Percentiles rank a stretch among this genome's conserved stretches.
phyloP scores from a whole-genome alignment of 768 basidiomycete genomes.

The Mycena epipterygia region DNA sequence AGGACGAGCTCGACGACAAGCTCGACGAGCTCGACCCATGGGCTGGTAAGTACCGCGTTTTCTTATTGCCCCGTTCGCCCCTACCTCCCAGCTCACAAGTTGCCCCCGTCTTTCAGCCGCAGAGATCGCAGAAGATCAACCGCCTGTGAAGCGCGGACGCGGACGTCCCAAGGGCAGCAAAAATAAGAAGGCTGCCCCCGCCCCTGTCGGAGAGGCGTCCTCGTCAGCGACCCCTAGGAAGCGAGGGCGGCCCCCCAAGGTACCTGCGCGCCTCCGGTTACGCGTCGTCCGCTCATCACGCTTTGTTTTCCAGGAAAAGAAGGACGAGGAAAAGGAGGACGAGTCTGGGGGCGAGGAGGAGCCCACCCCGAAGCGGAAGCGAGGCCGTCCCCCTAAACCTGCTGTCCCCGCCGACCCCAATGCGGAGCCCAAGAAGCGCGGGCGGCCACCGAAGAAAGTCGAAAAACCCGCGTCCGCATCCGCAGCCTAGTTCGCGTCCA shows the following conservation, averaged over 20 bases:
- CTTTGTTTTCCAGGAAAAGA: slow-evolving; percentile 34
- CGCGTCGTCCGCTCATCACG: slow-evolving; percentile 35
- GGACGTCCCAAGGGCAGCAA: slow-evolving; percentile 93
- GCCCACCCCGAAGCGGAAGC: slow-evolving; percentile 71
- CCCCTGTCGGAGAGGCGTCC: slow-evolving; percentile 51
- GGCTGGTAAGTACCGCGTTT: too few relatives aligned
- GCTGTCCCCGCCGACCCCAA: slow-evolving; percentile 68
- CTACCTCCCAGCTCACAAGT: too few relatives aligned
- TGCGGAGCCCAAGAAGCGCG: slow-evolving; percentile 74
- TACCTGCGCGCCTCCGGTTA: slow-evolving; percentile 44
- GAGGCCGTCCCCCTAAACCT: slow-evolving; percentile 82
- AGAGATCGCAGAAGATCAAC: slow-evolving; percentile 56
- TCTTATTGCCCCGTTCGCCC: neutral
- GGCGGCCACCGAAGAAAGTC: slow-evolving; percentile 74
- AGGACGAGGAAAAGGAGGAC: slow-evolving; percentile 29
- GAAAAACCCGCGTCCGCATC: too few relatives aligned
- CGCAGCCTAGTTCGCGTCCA: too few relatives aligned
- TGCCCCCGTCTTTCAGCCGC: slow-evolving; percentile 41
- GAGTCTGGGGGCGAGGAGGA: slow-evolving; percentile 58
- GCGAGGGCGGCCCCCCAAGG: slow-evolving; percentile 79
- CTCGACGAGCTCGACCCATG: too few relatives aligned
- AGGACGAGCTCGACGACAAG: too few relatives aligned
- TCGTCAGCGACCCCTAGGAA: slow-evolving; percentile 59
- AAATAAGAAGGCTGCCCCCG: slow-evolving; percentile 63
- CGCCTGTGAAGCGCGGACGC: slow-evolving; percentile 79